Conservation (phyloP, 225 moss, liverwort and hornwort genomes). For the Asterella californica region DNA sequence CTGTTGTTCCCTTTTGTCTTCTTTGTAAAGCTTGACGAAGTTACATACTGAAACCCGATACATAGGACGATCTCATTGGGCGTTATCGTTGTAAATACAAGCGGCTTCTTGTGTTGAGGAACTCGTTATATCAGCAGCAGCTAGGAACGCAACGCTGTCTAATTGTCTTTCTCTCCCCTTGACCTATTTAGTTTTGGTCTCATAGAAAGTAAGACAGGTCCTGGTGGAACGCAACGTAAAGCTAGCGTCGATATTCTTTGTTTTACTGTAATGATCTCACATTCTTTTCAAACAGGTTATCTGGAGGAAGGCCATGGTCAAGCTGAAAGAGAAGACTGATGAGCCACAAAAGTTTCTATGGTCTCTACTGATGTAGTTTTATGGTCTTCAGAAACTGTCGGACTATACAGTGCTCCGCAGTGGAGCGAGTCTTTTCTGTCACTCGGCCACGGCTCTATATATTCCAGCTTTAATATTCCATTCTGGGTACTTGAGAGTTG, state of each 20-base stretch:
- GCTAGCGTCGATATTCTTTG: constrained; percentile 25
- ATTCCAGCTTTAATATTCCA: constrained; percentile 12
- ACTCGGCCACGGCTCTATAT: constrained; percentile 9
- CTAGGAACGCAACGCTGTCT: constrained; percentile 3
- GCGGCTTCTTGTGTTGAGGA: constrained; percentile 7
- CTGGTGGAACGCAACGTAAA: constrained; percentile 17
- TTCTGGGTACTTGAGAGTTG: constrained; percentile 11
- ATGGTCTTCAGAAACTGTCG: constrained; percentile 16
- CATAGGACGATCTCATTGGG: background rate
- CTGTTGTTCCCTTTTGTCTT: background rate
- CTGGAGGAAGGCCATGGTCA: constrained; percentile 23
- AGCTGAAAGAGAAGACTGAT: constrained; percentile 22
- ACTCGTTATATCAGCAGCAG: constrained; percentile 20
- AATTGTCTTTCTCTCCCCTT: constrained; percentile 11
- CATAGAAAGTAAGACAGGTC: constrained; percentile 19
- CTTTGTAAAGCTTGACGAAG: background rate
- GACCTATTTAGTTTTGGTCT: constrained; percentile 22
- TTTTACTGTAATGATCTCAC: constrained; percentile 26
- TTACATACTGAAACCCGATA: background rate
- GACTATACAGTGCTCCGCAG: background rate
- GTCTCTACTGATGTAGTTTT: constrained; percentile 23
- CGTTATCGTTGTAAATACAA: background rate
- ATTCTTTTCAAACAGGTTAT: constrained; percentile 27
- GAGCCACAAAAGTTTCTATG: constrained; percentile 16
- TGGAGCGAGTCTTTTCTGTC: constrained; percentile 15